phyloP scores from a whole-genome alignment of 257 asterid genomes.

The Solanum clarkiae region DNA sequence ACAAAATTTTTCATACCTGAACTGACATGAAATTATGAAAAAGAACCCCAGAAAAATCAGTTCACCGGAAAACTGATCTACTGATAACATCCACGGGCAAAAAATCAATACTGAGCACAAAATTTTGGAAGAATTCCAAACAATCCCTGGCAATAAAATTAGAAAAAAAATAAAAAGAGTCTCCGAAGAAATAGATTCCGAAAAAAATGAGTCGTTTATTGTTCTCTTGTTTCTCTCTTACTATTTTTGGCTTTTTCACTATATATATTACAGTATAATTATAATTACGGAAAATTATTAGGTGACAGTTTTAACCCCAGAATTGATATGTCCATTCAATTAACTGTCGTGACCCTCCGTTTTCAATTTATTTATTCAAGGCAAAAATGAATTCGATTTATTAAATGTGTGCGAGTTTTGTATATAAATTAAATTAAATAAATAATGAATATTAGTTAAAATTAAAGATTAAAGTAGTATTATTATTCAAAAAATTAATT shows the following conservation, averaged over 20 bases:
- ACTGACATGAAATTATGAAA: background rate
- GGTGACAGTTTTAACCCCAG: conserved; percentile 27
- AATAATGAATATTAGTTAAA: no score
- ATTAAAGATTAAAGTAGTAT: no score
- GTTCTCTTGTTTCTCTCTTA: conserved; percentile 1
- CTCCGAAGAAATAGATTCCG: conserved; percentile 5
- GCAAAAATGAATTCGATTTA: no score
- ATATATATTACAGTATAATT: background rate
- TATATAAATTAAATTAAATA: no score
- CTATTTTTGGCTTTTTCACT: conserved; percentile 1
- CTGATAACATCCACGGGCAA: background rate
- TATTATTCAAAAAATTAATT: no score
- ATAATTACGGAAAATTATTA: background rate
- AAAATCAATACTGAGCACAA: background rate
- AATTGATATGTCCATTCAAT: conserved; percentile 19
- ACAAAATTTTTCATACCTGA: conserved; percentile 23
- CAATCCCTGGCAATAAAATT: background rate
- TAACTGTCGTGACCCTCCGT: conserved; percentile 11
- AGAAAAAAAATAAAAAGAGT: background rate
- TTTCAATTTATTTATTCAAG: background rate
- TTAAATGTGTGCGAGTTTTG: no score
- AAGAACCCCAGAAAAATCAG: background rate
- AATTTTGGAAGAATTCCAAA: background rate
- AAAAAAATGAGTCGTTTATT: conserved; percentile 12
- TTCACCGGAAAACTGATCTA: background rate